Base-by-base conservation (phyloP, 129 eudicot genomes). In the Chrysanthemum lavandulifolium region DNA sequence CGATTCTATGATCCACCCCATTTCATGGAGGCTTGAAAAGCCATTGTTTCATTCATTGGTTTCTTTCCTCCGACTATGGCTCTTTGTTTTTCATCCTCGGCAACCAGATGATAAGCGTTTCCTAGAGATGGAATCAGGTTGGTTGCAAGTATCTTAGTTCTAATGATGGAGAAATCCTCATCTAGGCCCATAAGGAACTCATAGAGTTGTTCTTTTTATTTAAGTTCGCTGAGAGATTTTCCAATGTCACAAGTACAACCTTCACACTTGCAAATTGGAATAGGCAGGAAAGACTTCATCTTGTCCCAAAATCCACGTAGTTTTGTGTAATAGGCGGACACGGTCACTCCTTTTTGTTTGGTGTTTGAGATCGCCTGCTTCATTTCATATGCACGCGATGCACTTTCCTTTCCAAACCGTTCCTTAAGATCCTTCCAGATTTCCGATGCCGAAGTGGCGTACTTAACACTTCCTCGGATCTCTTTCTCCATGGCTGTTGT, bases 31-130 rank as follows among this genome's bases (percentile, higher is more conserved):
- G 69, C 52, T 36, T 64, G 69, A 40, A 64, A 64, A 64, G 69
- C 52, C 52, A 16, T 13, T n/a, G 69, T 16, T 40, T 64, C 69
- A 5, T 14, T 40, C 10, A 15, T 21, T 0, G 21, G 0, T n/a
- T 40, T 64, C 15, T n/a, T 64, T 36, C 52, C 69, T 13, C 69
- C 52, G 23, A 14, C 6, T 64, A 64, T 64, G 13, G 69, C n/a
- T n/a, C 69, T 64, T 64, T 64, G 69, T 12, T 33, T 45, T 25
- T 64, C 69, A n/a, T 64, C 69, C 52, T 64, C 69, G 13, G 29
- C 69, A 10, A 64, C 69, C 0, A 64, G 29, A 40, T 64, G 69
- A 13, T 64, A 61, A 25, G 66, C 66, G 5, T 61, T 61, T 61
- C 66, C 47, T 16, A 61, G 43, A 6, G 66, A 61, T 8, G 66